phyloP scores from a whole-genome alignment of 2,329 filamentous ascomycete genomes.

The Colletotrichum higginsianum region DNA sequence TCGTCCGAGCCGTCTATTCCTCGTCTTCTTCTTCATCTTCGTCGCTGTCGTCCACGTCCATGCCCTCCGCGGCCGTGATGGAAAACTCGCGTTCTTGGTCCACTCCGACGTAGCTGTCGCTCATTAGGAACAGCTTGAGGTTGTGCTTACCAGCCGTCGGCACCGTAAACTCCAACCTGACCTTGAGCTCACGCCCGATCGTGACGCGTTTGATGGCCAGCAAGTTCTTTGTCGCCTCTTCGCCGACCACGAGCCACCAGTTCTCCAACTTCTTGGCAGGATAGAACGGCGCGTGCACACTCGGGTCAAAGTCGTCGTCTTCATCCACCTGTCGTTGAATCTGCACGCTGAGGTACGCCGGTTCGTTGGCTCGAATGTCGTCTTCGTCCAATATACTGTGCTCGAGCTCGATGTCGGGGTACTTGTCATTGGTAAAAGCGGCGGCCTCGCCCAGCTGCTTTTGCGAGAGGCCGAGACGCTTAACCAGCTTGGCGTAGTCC shows the following conservation, averaged over 20 bases:
- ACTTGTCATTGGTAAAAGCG: slow-evolving; percentile 95
- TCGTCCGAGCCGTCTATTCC: slow-evolving; percentile 46
- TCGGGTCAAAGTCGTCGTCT: slow-evolving; percentile 78
- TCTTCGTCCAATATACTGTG: slow-evolving; percentile 89
- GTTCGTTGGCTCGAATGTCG: slow-evolving; percentile 83
- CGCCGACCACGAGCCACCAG: slow-evolving; percentile 98
- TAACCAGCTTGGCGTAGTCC: slow-evolving; percentile 83
- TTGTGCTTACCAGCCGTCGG: slow-evolving; percentile 87
- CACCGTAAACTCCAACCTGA: slow-evolving; percentile 90
- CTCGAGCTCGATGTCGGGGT: slow-evolving; percentile 93
- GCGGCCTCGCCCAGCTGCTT: slow-evolving; percentile 90
- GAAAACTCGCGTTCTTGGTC: slow-evolving; percentile 95
- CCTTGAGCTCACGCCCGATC: slow-evolving; percentile 82
- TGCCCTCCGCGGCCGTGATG: slow-evolving; percentile 88
- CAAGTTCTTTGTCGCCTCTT: slow-evolving; percentile 89
- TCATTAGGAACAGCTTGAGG: slow-evolving; percentile 94
- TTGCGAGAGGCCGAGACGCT: slow-evolving; percentile 83
- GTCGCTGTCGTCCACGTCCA: slow-evolving; percentile 94
- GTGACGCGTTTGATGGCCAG: slow-evolving; percentile 96
- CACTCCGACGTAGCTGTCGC: slow-evolving; percentile 95
- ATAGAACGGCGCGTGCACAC: slow-evolving; percentile 96
- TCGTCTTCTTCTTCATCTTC: slow-evolving; percentile 84
- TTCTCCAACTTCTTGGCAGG: slow-evolving; percentile 94
- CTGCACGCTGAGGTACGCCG: slow-evolving; percentile 86
- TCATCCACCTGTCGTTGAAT: slow-evolving; percentile 88